These are phyloP conservation scores for Plasmodium ovale DNA, from an alignment of 169 alveolate genomes.

Conservation along the genomic window DNA sequence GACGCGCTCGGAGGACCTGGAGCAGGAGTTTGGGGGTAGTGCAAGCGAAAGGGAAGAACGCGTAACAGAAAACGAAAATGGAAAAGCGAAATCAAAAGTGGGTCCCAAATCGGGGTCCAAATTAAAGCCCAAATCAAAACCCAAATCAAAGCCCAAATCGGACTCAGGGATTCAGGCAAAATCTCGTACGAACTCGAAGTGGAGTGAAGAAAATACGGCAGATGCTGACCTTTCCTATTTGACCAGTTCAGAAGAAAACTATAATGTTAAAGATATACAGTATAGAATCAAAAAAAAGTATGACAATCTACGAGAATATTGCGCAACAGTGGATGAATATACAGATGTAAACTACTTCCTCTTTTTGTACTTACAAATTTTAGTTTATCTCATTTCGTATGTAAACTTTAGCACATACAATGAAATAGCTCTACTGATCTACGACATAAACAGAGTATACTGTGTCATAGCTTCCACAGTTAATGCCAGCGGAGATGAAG, in stretches of 20 bases:
- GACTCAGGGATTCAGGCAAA: too few species aligned
- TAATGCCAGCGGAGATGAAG: not conserved
- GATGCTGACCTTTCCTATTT: constrained; percentile 19
- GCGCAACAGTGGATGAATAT: constrained; percentile 46
- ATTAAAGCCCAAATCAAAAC: not conserved
- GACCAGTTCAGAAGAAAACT: constrained; percentile 27
- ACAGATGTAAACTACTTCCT: constrained; percentile 61
- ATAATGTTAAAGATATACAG: not conserved
- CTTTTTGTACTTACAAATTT: constrained; percentile 61
- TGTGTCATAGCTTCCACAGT: constrained; percentile 56
- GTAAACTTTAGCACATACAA: constrained; percentile 50
- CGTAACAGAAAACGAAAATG: not conserved
- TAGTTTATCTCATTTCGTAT: constrained; percentile 45
- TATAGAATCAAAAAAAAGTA: constrained; percentile 50
- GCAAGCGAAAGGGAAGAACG: not conserved
- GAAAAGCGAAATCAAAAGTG: not conserved
- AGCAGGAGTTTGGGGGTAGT: not conserved
- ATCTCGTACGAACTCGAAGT: not conserved
- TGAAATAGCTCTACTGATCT: constrained; percentile 60
- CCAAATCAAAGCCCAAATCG: not conserved
- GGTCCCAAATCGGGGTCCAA: not conserved
- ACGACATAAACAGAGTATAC: constrained; percentile 59
- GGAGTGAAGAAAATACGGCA: not conserved
- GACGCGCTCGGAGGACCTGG: not conserved
- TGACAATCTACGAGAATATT: constrained; percentile 28